A percentile compares a stretch with the other conserved stretches of the same genome.
These are phyloP conservation scores for Penicillium brevicompactum DNA, from an alignment of 2,329 filamentous ascomycete species.

Conservation along the genomic window DNA sequence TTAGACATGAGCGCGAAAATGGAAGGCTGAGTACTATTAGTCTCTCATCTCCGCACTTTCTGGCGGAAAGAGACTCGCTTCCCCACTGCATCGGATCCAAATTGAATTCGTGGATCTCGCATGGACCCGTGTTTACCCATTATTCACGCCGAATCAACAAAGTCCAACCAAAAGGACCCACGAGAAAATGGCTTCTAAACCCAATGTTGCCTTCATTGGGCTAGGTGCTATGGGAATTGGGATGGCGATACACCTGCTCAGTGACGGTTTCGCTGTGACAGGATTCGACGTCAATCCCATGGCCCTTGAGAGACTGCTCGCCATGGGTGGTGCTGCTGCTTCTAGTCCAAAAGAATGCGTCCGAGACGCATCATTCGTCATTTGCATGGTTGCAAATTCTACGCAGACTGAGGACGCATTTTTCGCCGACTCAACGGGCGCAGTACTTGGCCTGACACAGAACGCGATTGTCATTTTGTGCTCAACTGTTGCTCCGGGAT, in stretches of 20 bases:
- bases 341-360: constrained; percentile 32
- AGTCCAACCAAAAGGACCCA: not conserved
- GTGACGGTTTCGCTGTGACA: constrained; percentile 35
- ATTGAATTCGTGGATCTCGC: not conserved
- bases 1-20: not conserved
- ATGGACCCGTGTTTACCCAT: not conserved
- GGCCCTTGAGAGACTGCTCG: constrained; percentile 33
- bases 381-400: constrained; percentile 43
- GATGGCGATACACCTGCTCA: constrained; percentile 40
- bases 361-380: constrained; percentile 30
- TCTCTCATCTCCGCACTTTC: not conserved
- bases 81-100: not conserved
- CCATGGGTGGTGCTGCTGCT: constrained; percentile 27
- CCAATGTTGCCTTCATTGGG: constrained; percentile 40
- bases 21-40: not conserved
- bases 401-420: constrained; percentile 36
- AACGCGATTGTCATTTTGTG: constrained; percentile 37
- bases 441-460: constrained; percentile 27
- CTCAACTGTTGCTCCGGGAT: constrained; percentile 40
- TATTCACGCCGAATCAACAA: not conserved
- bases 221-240: constrained; percentile 45
- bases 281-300: constrained; percentile 38
- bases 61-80: not conserved
- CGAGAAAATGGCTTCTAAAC: constrained; percentile 5
- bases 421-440: constrained; percentile 32